Base-by-base conservation (phyloP, 2,329 filamentous ascomycete species). In the Leptoxyphium fumago region DNA sequence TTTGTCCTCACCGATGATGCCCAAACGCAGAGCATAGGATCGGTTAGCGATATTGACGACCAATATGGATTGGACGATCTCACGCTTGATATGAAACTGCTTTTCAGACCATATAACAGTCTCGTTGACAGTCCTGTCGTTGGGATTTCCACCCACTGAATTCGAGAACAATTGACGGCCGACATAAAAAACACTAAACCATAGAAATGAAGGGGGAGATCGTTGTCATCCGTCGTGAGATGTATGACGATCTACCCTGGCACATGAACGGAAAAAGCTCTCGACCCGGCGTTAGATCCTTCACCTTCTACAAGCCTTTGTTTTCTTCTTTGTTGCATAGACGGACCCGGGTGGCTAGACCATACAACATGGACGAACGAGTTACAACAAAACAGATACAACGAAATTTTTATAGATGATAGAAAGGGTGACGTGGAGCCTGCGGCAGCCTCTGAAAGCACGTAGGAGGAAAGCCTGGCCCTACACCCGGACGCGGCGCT, bases 51-150 rank as follows among this genome's bases (percentile, higher is more conserved):
- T 44, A 80, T 84, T 49, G 77, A 82, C 55, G 74, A 78, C 49
- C 71, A 74, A 46, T 84, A 79, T 56, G 80, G 77, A 6, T 65
- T 75, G 36, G 67, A 68, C 50, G 73, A 81, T 57, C 67, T 82
- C 52, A 82, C 77, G 7, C 67, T 84, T 48, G 75, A 84, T 61
- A 82, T 84, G 79, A 76, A 77, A 55, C 70, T 78, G 53, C 68
- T 86, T 42, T 84, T 85, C 60, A 76, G 72, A 55, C 79, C 80
- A 13, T 67, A 69, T 57, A 59, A 63, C 45, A 54, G 55, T 39
- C 53, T 56, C 38, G 40, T 55, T 43, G 55, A 61, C 45, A 57
- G 56, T 42, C 57, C 57, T n/a, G 51, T 59, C 18, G 55, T 52
- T 43, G 53, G 57, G 38, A 50, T 61, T 32, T 56, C 55, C 46